Conservation (phyloP, 116 monocot species). For the Phalaenopsis hybrid region DNA sequence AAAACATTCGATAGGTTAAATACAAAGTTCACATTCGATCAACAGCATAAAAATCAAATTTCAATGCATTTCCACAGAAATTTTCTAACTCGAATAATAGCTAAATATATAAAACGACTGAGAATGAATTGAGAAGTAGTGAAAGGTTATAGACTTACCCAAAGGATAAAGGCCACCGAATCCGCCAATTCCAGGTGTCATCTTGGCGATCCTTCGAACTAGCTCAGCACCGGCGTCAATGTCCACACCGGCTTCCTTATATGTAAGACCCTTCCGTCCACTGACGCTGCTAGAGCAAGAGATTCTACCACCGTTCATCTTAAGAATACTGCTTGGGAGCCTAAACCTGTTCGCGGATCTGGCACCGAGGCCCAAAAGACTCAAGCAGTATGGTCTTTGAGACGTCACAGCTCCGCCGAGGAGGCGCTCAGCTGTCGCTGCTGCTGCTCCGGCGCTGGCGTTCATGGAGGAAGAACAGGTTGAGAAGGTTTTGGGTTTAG, state of each 20-base stretch:
- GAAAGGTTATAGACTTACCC: constrained; percentile 25
- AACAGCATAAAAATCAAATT: background rate
- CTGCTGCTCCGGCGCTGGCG: background rate
- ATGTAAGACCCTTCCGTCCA: constrained; percentile 44
- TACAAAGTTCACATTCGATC: too few species aligned
- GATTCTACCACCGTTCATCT: background rate
- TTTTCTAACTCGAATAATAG: background rate
- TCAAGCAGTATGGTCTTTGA: background rate
- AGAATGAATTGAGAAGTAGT: background rate
- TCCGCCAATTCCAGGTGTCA: constrained; percentile 89
- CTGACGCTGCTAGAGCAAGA: constrained; percentile 15
- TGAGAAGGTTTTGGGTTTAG: background rate
- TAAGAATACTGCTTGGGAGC: background rate
- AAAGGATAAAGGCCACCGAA: constrained; percentile 84
- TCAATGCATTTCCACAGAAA: background rate
- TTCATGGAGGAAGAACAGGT: background rate
- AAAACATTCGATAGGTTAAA: too few species aligned
- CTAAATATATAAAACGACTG: background rate
- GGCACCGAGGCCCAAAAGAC: background rate
- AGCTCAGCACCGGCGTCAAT: constrained; percentile 88
- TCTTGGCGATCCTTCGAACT: constrained; percentile 78
- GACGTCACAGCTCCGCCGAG: background rate
- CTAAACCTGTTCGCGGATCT: background rate
- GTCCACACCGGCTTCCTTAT: constrained; percentile 90
- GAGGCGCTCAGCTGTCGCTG: background rate